Conservation (phyloP, 345 rosid species). For the Anastatica hierochuntica region DNA sequence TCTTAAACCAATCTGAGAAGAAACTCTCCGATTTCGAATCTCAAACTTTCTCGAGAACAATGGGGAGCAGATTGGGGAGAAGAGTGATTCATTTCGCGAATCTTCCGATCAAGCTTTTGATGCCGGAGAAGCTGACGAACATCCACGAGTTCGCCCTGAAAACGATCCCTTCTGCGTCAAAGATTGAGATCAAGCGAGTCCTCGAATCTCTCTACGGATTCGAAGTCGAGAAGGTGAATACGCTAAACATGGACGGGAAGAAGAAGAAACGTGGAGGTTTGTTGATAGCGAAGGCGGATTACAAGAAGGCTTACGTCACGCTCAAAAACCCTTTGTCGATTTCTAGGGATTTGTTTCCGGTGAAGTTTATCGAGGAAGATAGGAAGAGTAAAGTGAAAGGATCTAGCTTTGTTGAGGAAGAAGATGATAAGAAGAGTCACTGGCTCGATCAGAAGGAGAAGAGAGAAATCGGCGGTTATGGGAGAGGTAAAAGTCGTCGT, state of each 20-base stretch:
- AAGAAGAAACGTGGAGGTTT: slow-evolving; percentile 81
- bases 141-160: slow-evolving; percentile 67
- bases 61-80: slow-evolving; percentile 75
- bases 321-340: slow-evolving; percentile 52
- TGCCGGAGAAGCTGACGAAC: slow-evolving; percentile 52
- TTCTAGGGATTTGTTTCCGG: slow-evolving; percentile 56
- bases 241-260: slow-evolving; percentile 94
- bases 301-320: slow-evolving; percentile 86
- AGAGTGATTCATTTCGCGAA: slow-evolving; percentile 74
- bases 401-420: slow-evolving; percentile 61
- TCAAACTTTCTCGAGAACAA: no score
- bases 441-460: slow-evolving; percentile 67
- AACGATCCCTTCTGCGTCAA: slow-evolving; percentile 79
- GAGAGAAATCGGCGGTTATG: slow-evolving; percentile 21
- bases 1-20: no score
- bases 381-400: slow-evolving; percentile 50
- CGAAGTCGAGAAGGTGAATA: slow-evolving; percentile 72
- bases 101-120: slow-evolving; percentile 69
- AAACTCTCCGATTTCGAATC: no score
- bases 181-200: slow-evolving; percentile 94
- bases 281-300: slow-evolving; percentile 68
- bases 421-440: slow-evolving; percentile 47
- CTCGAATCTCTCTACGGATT: slow-evolving; percentile 86
- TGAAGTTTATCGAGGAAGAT: slow-evolving; percentile 49
- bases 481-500: slow-evolving; percentile 13